A percentile compares a stretch with the other conserved stretches of the same genome.
phyloP scores from a whole-genome alignment of 768 basidiomycete species.

The Collybiopsis luxurians region DNA sequence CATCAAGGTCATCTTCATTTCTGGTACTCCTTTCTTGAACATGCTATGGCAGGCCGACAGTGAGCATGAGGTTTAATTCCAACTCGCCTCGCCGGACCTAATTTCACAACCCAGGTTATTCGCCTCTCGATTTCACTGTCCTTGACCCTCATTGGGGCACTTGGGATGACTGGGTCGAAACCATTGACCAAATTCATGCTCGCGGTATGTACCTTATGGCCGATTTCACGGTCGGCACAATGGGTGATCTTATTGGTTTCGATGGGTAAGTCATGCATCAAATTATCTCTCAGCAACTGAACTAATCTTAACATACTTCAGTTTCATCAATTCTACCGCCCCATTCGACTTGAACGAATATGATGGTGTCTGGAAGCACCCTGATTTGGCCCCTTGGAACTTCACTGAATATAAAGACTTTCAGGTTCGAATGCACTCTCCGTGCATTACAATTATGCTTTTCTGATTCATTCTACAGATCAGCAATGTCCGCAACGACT shows the following conservation, averaged over 20 bases:
- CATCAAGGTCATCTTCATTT: slow-evolving; percentile 79
- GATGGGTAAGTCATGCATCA: slow-evolving; percentile 55
- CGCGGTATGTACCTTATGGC: slow-evolving; percentile 90
- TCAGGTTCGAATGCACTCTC: slow-evolving; percentile 36
- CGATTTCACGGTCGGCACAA: slow-evolving; percentile 94
- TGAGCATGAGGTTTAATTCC: too few species aligned
- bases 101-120: slow-evolving; percentile 63
- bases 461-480: slow-evolving; percentile 38
- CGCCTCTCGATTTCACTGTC: slow-evolving; percentile 86
- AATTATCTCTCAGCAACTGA: slow-evolving; percentile 6
- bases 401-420: slow-evolving; percentile 87
- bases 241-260: slow-evolving; percentile 86
- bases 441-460: neutral
- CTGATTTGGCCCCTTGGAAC: slow-evolving; percentile 80
- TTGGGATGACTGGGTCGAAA: slow-evolving; percentile 70
- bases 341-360: slow-evolving; percentile 81
- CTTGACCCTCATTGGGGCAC: slow-evolving; percentile 93
- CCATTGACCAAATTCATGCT: slow-evolving; percentile 75
- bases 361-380: slow-evolving; percentile 68
- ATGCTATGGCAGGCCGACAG: slow-evolving; percentile 98
- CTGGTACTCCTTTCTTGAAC: slow-evolving; percentile 90
- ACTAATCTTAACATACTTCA: slow-evolving; percentile 26
- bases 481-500: slow-evolving; percentile 65
- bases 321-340: slow-evolving; percentile 74
- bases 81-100: slow-evolving; percentile 1